Evolutionary conservation across 148 eudicot genomes (phyloP), one percentile per base, ranked within the genome.

Genomic region (Camellia lanceoleosa): DNA sequence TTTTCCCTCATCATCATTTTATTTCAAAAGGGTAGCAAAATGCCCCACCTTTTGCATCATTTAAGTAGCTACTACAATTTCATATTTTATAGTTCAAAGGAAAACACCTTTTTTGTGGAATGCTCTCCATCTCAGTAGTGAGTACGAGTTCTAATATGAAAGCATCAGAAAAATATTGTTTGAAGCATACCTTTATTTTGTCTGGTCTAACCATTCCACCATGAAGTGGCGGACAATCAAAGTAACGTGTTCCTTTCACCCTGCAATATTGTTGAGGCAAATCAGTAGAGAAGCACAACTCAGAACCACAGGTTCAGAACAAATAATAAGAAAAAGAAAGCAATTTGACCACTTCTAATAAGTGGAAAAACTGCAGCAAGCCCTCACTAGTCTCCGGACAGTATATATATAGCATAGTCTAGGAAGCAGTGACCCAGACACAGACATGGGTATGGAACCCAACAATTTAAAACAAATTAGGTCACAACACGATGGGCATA

Each of bases 161-260:
- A 59, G n/a, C 38, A 68, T 3, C 13, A 10, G n/a, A 55, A 78
- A 51, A 71, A 55, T 62, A 10, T 81, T 15, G 43, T 68, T 49
- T 70, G 70, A 76, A 41, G 54, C 89, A 71, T 80, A 94, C 98
- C 97, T 93, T 89, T 68, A 93, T 95, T 93, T 92, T 95, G 79
- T 95, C 97, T 61, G 99, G 97, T 84, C 97, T 89, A 82, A 95
- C 92, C 81, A 95, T 88, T 64, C 87, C 97, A 81, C 99, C 99
- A 85, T 94, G 97, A 79, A 85, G 92, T 54, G 89, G 91, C 61
- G 95, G 97, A 83, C 99, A 95, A 16, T 87, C 79, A 72, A 95
- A 95, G 89, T 86, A 95, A 8, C 99, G 94, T 70, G 85, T 90
- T 55, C 97, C 97, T 87, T 92, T 92, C 80, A 95, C 99, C 89